phyloP scores from a whole-genome alignment of 768 basidiomycete genomes.

The Podaxis rugospora region DNA sequence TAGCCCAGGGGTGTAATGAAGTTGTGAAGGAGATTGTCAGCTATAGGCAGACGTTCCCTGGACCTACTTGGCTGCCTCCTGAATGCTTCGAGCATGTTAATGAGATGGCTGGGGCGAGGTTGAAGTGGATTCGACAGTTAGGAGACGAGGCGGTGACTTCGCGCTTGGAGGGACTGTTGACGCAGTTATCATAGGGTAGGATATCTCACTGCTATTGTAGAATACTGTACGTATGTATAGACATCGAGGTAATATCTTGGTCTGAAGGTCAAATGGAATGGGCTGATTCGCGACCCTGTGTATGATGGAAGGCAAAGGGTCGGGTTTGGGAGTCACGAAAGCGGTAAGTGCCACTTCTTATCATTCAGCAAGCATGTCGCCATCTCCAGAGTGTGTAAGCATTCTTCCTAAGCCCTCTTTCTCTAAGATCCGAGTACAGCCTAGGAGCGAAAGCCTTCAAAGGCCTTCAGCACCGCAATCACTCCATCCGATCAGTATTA shows the following conservation, averaged over 20 bases:
- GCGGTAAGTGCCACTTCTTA: not conserved
- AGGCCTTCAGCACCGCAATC: not conserved
- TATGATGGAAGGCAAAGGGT: not conserved
- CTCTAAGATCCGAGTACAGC: not conserved
- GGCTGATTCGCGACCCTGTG: not conserved
- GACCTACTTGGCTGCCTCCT: slow-evolving; percentile 40
- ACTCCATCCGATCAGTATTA: not conserved
- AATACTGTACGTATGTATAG: not conserved
- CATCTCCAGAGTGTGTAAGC: slow-evolving; percentile 10
- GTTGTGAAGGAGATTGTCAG: slow-evolving; percentile 48
- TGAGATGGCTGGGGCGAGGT: slow-evolving; percentile 19
- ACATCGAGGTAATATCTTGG: not conserved
- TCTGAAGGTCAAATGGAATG: not conserved
- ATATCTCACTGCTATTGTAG: not conserved
- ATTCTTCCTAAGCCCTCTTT: not conserved
- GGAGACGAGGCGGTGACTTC: not conserved
- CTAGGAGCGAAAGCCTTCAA: not conserved
- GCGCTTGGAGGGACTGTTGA: slow-evolving; percentile 1
- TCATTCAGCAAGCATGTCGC: slow-evolving; percentile 11
- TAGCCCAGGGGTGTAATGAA: slow-evolving; percentile 42
- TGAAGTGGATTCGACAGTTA: slow-evolving; percentile 17
- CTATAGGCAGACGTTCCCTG: slow-evolving; percentile 48
- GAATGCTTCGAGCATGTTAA: slow-evolving; percentile 38
- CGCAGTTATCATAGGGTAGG: not conserved
- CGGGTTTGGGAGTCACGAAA: slow-evolving; percentile 1